These are phyloP conservation scores for Colletotrichum sp. DNA, from an alignment of 2,329 filamentous ascomycete genomes.

Conservation along the genomic window DNA sequence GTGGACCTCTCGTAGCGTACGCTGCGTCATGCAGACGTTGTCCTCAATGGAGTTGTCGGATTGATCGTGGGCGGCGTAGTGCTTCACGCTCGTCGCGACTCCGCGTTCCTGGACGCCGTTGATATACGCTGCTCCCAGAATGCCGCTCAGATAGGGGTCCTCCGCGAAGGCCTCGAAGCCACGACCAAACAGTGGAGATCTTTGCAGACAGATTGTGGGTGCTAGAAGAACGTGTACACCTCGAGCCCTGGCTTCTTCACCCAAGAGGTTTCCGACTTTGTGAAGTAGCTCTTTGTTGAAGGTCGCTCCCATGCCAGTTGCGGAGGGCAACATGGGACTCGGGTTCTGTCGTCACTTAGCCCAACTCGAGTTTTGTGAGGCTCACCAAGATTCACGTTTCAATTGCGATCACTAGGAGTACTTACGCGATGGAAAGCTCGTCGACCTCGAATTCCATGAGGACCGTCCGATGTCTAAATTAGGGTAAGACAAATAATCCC, in stretches of 20 bases:
- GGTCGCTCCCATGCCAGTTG: slow-evolving; percentile 57
- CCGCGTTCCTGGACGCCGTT: slow-evolving; percentile 48
- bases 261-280: slow-evolving; percentile 61
- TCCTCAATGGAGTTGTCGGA: slow-evolving; percentile 25
- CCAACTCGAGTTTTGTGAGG: neutral
- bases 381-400: neutral
- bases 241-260: slow-evolving; percentile 60
- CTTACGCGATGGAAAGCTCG: slow-evolving; percentile 6
- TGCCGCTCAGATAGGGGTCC: slow-evolving; percentile 51
- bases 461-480: slow-evolving; percentile 5
- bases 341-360: slow-evolving; percentile 13
- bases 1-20: slow-evolving; percentile 53
- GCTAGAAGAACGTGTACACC: slow-evolving; percentile 75
- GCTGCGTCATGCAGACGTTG: slow-evolving; percentile 33
- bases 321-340: slow-evolving; percentile 29
- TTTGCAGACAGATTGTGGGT: slow-evolving; percentile 60
- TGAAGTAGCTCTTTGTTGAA: slow-evolving; percentile 65
- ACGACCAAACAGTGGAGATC: slow-evolving; percentile 51
- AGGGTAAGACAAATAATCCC: neutral
- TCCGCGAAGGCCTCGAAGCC: slow-evolving; percentile 54
- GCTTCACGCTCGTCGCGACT: slow-evolving; percentile 50
- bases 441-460: slow-evolving; percentile 16
- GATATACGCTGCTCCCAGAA: slow-evolving; percentile 46
- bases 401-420: neutral
- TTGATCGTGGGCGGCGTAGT: slow-evolving; percentile 41